These are phyloP conservation scores for Cornus controversa DNA, from an alignment of 148 eudicot species.

Conservation along the genomic window DNA sequence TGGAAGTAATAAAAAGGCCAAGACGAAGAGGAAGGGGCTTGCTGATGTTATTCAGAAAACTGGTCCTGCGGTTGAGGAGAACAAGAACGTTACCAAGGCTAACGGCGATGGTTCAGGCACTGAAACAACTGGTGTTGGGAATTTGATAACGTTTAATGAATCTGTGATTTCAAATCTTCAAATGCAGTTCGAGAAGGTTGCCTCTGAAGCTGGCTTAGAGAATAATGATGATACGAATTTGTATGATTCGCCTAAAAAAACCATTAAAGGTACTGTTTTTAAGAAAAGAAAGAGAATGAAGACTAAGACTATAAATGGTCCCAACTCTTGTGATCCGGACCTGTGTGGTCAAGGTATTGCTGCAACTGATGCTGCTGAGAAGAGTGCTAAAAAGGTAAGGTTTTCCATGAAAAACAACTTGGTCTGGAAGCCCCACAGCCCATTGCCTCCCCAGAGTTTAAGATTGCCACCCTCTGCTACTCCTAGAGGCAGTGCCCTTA, in stretches of 20 bases:
- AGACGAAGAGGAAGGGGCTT: slow-evolving; percentile 31
- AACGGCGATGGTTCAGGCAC: slow-evolving; percentile 25
- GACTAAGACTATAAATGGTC: slow-evolving; percentile 28
- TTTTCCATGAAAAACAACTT: slow-evolving; percentile 89
- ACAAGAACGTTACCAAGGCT: slow-evolving; percentile 19
- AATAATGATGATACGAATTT: slow-evolving; percentile 50
- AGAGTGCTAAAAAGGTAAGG: slow-evolving; percentile 69
- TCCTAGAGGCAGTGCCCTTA: slow-evolving; percentile 93
- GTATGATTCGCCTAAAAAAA: slow-evolving; percentile 29
- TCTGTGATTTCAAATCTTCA: slow-evolving; percentile 80
- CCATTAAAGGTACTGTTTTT: slow-evolving; percentile 15
- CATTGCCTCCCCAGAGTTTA: slow-evolving; percentile 80
- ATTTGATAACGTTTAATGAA: slow-evolving; percentile 36
- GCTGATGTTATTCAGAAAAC: background rate
- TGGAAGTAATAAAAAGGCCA: background rate
- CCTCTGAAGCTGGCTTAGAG: slow-evolving; percentile 61
- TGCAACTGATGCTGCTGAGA: slow-evolving; percentile 35
- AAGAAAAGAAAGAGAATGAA: slow-evolving; percentile 71
- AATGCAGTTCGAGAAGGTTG: slow-evolving; percentile 87
- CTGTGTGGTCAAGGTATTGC: slow-evolving; percentile 24
- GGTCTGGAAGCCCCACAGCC: slow-evolving; percentile 88
- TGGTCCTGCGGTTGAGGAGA: slow-evolving; percentile 4
- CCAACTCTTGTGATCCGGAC: slow-evolving; percentile 11
- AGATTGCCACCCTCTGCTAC: slow-evolving; percentile 89
- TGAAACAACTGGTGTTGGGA: slow-evolving; percentile 20